Evolutionary conservation across 75 land plant species (phyloP).

Genomic region (Sequoiadendron giganteum): DNA sequence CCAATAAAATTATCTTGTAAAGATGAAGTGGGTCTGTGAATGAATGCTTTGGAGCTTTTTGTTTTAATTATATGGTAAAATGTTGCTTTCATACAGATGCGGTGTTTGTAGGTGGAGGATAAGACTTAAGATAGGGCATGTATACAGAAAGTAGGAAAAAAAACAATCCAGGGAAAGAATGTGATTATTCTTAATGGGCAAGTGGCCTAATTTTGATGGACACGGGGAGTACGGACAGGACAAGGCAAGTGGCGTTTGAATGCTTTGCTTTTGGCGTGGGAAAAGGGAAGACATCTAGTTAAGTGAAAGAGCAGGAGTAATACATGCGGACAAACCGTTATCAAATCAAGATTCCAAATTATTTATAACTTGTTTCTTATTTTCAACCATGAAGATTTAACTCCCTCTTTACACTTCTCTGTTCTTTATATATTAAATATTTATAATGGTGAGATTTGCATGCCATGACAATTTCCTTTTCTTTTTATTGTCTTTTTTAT

Average conservation of each 20-base stretch:
- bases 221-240: not conserved
- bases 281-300: not conserved
- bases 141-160: not conserved
- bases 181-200: not conserved
- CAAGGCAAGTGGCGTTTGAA: not conserved
- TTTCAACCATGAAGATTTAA: too few relatives aligned
- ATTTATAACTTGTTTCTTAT: not conserved
- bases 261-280: not conserved
- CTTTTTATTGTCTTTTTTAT: too few relatives aligned
- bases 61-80: not conserved
- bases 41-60: not conserved
- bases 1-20: not conserved
- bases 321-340: conserved; percentile 1
- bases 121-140: not conserved
- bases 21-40: not conserved
- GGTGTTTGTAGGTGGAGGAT: not conserved
- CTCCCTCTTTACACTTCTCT: too few relatives aligned
- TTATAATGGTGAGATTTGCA: too few relatives aligned
- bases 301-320: not conserved
- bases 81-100: not conserved
- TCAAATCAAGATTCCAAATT: not conserved
- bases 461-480: too few relatives aligned
- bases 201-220: not conserved
- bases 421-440: too few relatives aligned
- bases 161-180: not conserved